Evolutionary conservation across 345 rosid species (phyloP).

Genomic region (Toxicodendron radicans): DNA sequence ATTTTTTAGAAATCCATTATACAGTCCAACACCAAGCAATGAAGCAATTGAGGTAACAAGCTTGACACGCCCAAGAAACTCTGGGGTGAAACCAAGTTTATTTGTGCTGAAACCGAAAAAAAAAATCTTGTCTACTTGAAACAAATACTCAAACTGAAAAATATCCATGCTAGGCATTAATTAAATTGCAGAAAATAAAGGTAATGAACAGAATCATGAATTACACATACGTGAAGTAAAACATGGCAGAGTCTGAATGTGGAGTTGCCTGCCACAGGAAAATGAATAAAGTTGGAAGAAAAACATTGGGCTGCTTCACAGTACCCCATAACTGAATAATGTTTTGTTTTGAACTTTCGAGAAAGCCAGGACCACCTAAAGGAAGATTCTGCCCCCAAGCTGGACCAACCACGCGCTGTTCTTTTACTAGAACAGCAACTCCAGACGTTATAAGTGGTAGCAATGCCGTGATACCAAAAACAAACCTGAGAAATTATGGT

Average conservation of each 20-base stretch:
- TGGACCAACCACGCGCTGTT: constrained; percentile 56
- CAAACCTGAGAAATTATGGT: constrained; percentile 66
- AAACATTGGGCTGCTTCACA: constrained; percentile 75
- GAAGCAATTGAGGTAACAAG: constrained; percentile 91
- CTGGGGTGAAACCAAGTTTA: constrained; percentile 94
- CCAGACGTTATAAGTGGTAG: constrained; percentile 85
- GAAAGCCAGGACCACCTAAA: constrained; percentile 45
- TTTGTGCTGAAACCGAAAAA: constrained; percentile 63
- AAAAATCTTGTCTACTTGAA: not conserved
- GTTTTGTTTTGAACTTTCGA: constrained; percentile 67
- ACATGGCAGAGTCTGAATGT: constrained; percentile 95
- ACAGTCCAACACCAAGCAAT: constrained; percentile 83
- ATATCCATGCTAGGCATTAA: constrained; percentile 12
- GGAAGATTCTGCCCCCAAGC: constrained; percentile 40
- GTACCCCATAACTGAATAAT: constrained; percentile 71
- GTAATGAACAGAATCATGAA: constrained; percentile 7
- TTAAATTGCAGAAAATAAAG: not conserved
- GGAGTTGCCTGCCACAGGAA: constrained; percentile 99
- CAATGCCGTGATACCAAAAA: constrained; percentile 89
- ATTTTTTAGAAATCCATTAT: constrained; percentile 86
- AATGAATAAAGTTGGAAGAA: constrained; percentile 80
- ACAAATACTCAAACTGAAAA: constrained; percentile 14
- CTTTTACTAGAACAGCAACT: constrained; percentile 92
- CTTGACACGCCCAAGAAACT: constrained; percentile 92
- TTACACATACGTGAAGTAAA: constrained; percentile 82